Percentiles rank a stretch among this genome's conserved stretches.
These are phyloP conservation scores for Gymnopilus dilepis DNA, from an alignment of 768 basidiomycete genomes.

Conservation along the genomic window DNA sequence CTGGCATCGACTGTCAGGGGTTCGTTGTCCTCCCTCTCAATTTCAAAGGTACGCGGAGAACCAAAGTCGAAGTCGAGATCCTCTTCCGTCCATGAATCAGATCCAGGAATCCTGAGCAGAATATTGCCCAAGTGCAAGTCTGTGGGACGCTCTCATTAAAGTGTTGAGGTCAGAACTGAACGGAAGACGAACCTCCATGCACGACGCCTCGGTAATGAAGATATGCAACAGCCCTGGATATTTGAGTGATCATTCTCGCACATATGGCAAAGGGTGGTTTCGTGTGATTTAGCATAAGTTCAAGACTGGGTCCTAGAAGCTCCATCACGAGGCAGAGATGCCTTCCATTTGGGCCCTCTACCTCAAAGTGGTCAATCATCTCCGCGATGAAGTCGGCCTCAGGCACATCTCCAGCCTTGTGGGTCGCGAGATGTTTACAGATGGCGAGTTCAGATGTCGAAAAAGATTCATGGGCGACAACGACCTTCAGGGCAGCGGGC, in stretches of 20 bases:
- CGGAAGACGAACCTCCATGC: not conserved
- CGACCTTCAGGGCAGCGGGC: too few relatives aligned
- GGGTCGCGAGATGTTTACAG: too few relatives aligned
- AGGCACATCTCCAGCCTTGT: not conserved
- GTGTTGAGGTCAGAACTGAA: not conserved
- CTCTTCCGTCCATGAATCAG: not conserved
- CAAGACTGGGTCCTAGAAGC: slow-evolving; percentile 17
- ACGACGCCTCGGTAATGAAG: not conserved
- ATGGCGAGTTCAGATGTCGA: too few relatives aligned
- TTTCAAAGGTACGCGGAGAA: not conserved
- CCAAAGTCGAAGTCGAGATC: not conserved
- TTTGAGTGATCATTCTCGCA: not conserved
- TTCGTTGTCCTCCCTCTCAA: not conserved
- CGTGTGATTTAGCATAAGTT: not conserved
- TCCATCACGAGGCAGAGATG: slow-evolving; percentile 21
- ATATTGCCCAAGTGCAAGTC: not conserved
- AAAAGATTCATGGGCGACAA: too few relatives aligned
- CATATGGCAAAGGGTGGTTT: not conserved
- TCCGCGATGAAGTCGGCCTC: not conserved
- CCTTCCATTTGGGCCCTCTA: slow-evolving; percentile 21
- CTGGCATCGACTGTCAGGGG: not conserved
- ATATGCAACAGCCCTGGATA: not conserved
- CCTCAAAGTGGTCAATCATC: slow-evolving; percentile 17
- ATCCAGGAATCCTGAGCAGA: not conserved
- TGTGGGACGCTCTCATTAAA: not conserved